A percentile compares a stretch with the other conserved stretches of the same genome.
Evolutionary conservation across 495 filamentous ascomycete genomes (phyloP).

Genomic region (Tuber magnatum): DNA sequence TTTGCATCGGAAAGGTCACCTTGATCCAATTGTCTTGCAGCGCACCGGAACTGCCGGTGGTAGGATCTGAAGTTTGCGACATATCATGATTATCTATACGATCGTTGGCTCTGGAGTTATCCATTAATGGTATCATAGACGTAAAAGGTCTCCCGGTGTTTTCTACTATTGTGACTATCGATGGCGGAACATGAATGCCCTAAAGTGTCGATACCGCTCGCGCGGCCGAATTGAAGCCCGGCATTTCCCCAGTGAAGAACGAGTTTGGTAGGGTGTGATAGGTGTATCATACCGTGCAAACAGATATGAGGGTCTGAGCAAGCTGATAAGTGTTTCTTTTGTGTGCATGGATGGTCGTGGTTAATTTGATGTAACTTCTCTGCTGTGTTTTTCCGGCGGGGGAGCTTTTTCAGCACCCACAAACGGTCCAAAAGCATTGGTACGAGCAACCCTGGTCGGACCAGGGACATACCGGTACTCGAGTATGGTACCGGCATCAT

Average conservation of each 20-base stretch:
- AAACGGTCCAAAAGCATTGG: not conserved
- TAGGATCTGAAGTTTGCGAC: not conserved
- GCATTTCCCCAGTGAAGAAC: too few relatives aligned
- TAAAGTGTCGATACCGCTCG: not conserved
- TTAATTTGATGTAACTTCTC: not conserved
- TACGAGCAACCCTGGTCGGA: not conserved
- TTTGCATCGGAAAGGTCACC: not conserved
- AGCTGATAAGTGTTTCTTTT: not conserved
- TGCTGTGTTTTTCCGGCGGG: not conserved
- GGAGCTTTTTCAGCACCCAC: not conserved
- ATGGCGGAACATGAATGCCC: not conserved
- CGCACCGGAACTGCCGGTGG: not conserved
- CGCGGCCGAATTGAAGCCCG: too few relatives aligned
- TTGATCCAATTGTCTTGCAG: too few relatives aligned
- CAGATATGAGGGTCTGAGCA: not conserved
- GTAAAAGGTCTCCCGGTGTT: not conserved
- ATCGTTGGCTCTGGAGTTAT: not conserved
- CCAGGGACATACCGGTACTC: too few relatives aligned
- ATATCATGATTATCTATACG: not conserved
- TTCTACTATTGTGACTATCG: not conserved
- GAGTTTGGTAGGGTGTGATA: too few relatives aligned
- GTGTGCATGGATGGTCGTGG: not conserved
- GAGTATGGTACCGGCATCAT: too few relatives aligned
- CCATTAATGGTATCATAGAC: not conserved
- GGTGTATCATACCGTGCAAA: too few relatives aligned